Conservation (phyloP, 306 rosid genomes). For the Inga laurina region DNA sequence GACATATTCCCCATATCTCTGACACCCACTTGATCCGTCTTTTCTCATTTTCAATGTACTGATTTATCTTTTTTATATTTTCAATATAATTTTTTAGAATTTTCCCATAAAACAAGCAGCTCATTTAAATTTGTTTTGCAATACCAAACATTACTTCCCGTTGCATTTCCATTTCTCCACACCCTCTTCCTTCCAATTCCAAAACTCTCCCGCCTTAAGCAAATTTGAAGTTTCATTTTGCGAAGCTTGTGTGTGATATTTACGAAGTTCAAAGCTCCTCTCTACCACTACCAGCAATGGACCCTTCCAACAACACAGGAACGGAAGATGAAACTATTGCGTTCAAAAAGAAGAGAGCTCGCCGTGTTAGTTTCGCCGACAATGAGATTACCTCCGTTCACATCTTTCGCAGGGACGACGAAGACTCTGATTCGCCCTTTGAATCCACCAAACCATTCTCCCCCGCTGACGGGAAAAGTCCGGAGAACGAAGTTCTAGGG, state of each 20-base stretch:
- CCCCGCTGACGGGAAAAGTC: neutral
- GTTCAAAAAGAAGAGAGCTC: slow-evolving; percentile 57
- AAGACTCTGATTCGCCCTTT: slow-evolving; percentile 56
- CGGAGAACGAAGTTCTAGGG: slow-evolving; percentile 39
- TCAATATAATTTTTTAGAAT: too few relatives aligned
- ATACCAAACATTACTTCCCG: too few relatives aligned
- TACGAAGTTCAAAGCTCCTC: neutral
- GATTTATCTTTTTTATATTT: too few relatives aligned
- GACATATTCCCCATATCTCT: too few relatives aligned
- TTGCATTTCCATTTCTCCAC: too few relatives aligned
- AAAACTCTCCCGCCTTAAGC: neutral
- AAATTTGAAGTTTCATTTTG: neutral
- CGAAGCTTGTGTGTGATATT: neutral
- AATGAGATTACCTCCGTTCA: slow-evolving; percentile 93
- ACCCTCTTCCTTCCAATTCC: too few relatives aligned
- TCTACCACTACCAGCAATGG: slow-evolving; percentile 34
- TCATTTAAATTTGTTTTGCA: too few relatives aligned
- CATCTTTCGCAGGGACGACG: slow-evolving; percentile 77
- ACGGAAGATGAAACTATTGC: slow-evolving; percentile 60
- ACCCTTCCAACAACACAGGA: slow-evolving; percentile 55
- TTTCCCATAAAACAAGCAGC: too few relatives aligned
- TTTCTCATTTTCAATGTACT: too few relatives aligned
- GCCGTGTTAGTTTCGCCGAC: slow-evolving; percentile 96
- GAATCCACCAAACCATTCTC: slow-evolving; percentile 44
- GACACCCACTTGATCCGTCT: too few relatives aligned